Evolutionary conservation across 140 eudicot species (phyloP).

Genomic region (Ambrosia hybrid): DNA sequence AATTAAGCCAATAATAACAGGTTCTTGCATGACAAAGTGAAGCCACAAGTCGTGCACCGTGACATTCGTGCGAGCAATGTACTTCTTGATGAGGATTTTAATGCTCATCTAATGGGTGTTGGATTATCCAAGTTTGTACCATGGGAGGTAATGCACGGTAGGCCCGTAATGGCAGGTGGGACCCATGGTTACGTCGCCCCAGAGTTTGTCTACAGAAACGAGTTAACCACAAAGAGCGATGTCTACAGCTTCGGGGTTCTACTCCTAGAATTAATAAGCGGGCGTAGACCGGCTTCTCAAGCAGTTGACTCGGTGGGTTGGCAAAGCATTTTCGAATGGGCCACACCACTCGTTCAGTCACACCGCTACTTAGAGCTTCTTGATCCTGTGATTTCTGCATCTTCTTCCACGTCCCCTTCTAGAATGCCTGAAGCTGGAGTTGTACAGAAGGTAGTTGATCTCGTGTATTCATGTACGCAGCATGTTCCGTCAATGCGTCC

Average conservation of each 20-base stretch:
- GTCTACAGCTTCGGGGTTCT: conserved; percentile 94
- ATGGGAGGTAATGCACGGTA: conserved; percentile 94
- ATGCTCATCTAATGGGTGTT: conserved; percentile 92
- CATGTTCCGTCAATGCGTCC: conserved; percentile 96
- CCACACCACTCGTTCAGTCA: conserved; percentile 86
- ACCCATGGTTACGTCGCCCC: conserved; percentile 99
- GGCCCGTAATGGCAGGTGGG: conserved; percentile 98
- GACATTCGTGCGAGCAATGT: conserved; percentile 92
- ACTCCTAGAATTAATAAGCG: conserved; percentile 71
- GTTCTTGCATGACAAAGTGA: conserved; percentile 92
- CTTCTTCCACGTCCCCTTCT: conserved; percentile 68
- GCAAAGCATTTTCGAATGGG: conserved; percentile 97
- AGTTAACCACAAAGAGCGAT: conserved; percentile 89
- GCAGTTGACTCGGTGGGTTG: conserved; percentile 88
- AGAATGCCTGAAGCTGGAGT: conserved; percentile 83
- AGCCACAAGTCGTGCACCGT: conserved; percentile 94
- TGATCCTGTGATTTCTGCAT: conserved; percentile 69
- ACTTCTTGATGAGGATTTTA: conserved; percentile 85
- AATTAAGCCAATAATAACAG: conserved; percentile 37
- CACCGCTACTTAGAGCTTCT: conserved; percentile 76
- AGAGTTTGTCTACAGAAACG: conserved; percentile 86
- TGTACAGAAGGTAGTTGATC: conserved; percentile 87
- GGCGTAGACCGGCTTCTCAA: conserved; percentile 86
- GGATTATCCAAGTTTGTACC: conserved; percentile 94
- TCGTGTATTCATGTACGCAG: conserved; percentile 89